phyloP scores from a whole-genome alignment of 2,329 filamentous ascomycete species.

The Delphinella strobiligena region DNA sequence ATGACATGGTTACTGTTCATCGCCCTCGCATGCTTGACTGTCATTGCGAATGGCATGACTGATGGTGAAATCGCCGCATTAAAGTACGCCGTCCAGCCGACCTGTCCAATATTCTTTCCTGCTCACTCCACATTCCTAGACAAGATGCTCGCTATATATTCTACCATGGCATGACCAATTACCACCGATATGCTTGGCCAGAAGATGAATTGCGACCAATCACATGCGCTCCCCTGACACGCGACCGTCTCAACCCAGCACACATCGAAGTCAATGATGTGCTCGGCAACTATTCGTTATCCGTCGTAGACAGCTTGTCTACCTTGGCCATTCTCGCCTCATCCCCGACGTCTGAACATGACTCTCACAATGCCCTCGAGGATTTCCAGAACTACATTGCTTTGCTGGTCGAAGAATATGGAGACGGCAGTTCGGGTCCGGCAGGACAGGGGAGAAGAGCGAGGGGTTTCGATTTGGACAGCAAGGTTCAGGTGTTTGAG shows the following conservation, averaged over 20 bases:
- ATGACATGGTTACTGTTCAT: constrained; percentile 22
- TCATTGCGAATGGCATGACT: constrained; percentile 30
- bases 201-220: constrained; percentile 90
- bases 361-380: constrained; percentile 40
- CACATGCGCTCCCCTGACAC: constrained; percentile 70
- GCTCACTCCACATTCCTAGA: constrained; percentile 14
- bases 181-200: constrained; percentile 86
- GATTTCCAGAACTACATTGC: constrained; percentile 70
- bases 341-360: constrained; percentile 43
- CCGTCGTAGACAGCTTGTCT: constrained; percentile 86
- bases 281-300: constrained; percentile 91
- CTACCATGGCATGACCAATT: constrained; percentile 93
- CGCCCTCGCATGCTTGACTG: constrained; percentile 16
- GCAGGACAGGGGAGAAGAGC: constrained; percentile 59
- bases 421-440: constrained; percentile 62
- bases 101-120: neutral
- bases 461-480: constrained; percentile 84
- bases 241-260: constrained; percentile 66
- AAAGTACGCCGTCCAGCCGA: no score
- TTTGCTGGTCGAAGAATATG: constrained; percentile 69
- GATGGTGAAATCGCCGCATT: constrained; percentile 28
- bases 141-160: constrained; percentile 59
- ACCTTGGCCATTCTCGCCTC: constrained; percentile 88
- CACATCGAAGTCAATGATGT: constrained; percentile 90
- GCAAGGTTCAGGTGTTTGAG: constrained; percentile 97